Evolutionary conservation across 768 basidiomycete species (phyloP), one percentile per base, ranked within the genome.

Genomic region (Macrocybe gigantea): DNA sequence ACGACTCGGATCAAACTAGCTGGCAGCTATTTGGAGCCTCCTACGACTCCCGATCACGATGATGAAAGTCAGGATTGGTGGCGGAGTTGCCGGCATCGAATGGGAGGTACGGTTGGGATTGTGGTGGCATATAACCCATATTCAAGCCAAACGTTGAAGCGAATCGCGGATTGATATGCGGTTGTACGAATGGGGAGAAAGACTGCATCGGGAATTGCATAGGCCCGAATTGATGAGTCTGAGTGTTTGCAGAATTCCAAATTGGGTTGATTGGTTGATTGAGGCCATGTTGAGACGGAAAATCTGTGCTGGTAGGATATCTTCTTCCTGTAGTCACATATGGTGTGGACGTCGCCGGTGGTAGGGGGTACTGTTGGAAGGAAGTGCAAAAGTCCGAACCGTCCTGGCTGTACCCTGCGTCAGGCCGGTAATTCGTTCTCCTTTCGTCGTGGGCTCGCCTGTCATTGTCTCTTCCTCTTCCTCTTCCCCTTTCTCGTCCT

Each of bases 101-200:
- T 31, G 42, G 5, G 31, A 2, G 12, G 31, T 12, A 7, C 4
- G 42, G 29, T 43, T 43, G 13, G 13, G 22, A 3, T 45, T 60
- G 59, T 10, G 60, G 40, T n/a, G 53, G 58, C 10, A 48, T 41
- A 44, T 59, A 59, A 48, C 58, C 64, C 50, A 75, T 51, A 42
- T 72, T 67, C 48, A 82, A 61, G 22, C 80, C 84, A 52, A 88
- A 85, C 30, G 68, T 67, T 32, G 78, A 75, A 10, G 86, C 85
- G 63, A 91, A 90, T 8, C 82, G 75, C 7, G 88, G 88, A 56
- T 91, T 90, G 49, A 91, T 90, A 57, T 91, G 88, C 5, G 88
- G 88, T 53, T 88, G 85, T n/a, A 88, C 70, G 35, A 59, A 62
- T 50, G 56, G 50, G 35, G 62, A 51, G 37, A 53, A 59, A 9